Base-by-base conservation (phyloP, 2,329 filamentous ascomycete genomes). In the Fusarium sp. region DNA sequence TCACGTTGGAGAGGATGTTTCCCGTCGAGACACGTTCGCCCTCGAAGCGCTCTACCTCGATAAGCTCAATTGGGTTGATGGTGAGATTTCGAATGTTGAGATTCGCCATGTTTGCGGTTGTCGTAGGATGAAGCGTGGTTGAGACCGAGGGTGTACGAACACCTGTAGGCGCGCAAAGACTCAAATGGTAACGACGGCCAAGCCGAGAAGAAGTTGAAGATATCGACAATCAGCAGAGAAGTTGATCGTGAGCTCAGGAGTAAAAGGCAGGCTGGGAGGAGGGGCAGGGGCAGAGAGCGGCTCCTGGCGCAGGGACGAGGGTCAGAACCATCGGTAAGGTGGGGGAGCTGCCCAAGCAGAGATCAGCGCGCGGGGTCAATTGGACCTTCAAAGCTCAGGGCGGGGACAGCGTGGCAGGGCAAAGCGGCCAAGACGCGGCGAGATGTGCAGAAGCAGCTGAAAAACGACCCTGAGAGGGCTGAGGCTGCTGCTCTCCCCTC, bases 71-170 rank as follows among this genome's bases (percentile, higher is more conserved):
- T n/a, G 89, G 85, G 53, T 87, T 89, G 62, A 87, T 83, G 46
- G 92, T 95, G 70, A 97, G 83, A 79, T 97, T 97, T 74, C 94
- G 93, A 74, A 97, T 87, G 4, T 87, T 91, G 71, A 97, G 82
- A 62, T 81, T 79, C 16, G 82, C 79, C 84, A 86, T 87, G 61
- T 62, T 69, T 72, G 63, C 49, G 49, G 33, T 31, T 55, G 60
- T 53, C 27, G 40, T n/a, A 44, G 51, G 38, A 57, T 25, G 44
- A 31, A 33, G 11, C 46, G 27, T 25, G n/a, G 25, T 38, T 23
- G 27, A n/a, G 4, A 13, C 8, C 3, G 31, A 34, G 18, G 50
- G 31, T 13, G 27, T 31, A 31, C 49, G 29, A 53, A 31, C 46
- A 50, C 25, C 9, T 31, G 27, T 10, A 16, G 46, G 27, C 27